phyloP scores from a whole-genome alignment of 2,329 filamentous ascomycete genomes.

The Pleurostoma richardsiae region DNA sequence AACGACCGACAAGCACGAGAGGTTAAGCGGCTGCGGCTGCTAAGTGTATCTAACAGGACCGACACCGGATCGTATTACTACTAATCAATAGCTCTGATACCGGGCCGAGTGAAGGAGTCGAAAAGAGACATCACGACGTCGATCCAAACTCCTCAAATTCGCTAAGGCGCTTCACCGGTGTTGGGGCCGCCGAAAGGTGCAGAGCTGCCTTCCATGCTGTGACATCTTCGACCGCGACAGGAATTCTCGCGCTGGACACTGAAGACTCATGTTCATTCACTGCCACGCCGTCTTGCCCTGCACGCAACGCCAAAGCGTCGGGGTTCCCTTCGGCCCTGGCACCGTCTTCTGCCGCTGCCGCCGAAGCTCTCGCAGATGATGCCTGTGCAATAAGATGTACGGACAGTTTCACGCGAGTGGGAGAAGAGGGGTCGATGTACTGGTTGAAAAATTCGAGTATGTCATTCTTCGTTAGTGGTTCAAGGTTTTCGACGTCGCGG shows the following conservation, averaged over 20 bases:
- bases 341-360: too few relatives aligned
- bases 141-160: conserved; percentile 83
- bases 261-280: conserved; percentile 25
- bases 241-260: conserved; percentile 43
- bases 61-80: too few relatives aligned
- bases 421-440: conserved; percentile 71
- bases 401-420: conserved; percentile 72
- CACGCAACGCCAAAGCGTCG: conserved; percentile 34
- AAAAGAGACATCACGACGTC: conserved; percentile 57
- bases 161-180: conserved; percentile 67
- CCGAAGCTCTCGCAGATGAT: too few relatives aligned
- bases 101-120: too few relatives aligned
- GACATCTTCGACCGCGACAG: conserved; percentile 70
- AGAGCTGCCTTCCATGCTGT: conserved; percentile 74
- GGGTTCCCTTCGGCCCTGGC: conserved; percentile 45
- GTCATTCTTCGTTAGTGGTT: conserved; percentile 70
- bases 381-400: conserved; percentile 78
- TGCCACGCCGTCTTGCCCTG: conserved; percentile 30
- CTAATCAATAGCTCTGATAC: too few relatives aligned
- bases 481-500: conserved; percentile 59
- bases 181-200: conserved; percentile 65
- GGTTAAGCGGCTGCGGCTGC: too few relatives aligned
- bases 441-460: conserved; percentile 74
- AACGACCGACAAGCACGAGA: too few relatives aligned
- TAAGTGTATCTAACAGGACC: too few relatives aligned